Base-by-base conservation (phyloP, 257 asterid genomes). In the Ligustrum vulgare region DNA sequence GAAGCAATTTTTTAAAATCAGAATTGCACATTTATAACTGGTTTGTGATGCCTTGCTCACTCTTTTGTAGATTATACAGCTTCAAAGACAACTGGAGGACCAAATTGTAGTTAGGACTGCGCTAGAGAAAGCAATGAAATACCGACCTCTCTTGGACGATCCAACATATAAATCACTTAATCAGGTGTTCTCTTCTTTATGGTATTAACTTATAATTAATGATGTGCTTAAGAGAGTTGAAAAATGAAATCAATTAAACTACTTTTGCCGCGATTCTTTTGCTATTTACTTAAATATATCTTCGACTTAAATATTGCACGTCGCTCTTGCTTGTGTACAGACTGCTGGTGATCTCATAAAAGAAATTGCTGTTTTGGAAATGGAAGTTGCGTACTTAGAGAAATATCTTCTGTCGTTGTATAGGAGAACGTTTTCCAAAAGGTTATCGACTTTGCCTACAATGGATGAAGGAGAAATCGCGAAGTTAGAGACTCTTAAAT, bases 351-450 rank as follows among this genome's bases (percentile, higher is more conserved):
- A 93, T 82, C 89, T 94, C 54, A 80, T 94, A 34, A 86, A 77
- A 74, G 99, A 94, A 77, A 89, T 94, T 54, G 82, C 87, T 64
- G 72, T 80, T 36, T 63, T 94, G 90, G 99, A 94, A 84, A 39
- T 85, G 75, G 94, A 94, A 83, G 89, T 94, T 18, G 60, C 80
- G 20, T 82, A 82, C 77, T 80, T 94, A 71, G 98, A 94, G 81
- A 91, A 91, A 71, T 86, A 86, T 83, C 98, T 94, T 77, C 91
- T 92, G 4, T 87, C 98, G 36, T 62, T 91, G 85, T 92, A 92
- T 60, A 71, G 95, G 64, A 86, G 72, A 80, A 79, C 58, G 28
- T 88, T 89, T 63, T 77, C 86, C 18, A 87, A 85, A 70, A 79
- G 82, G 72, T 67, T 81, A 16, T 75, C 85, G 3, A 15, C 87